phyloP scores from a whole-genome alignment of 2,329 filamentous ascomycete species.

The Passalora sequoiae region DNA sequence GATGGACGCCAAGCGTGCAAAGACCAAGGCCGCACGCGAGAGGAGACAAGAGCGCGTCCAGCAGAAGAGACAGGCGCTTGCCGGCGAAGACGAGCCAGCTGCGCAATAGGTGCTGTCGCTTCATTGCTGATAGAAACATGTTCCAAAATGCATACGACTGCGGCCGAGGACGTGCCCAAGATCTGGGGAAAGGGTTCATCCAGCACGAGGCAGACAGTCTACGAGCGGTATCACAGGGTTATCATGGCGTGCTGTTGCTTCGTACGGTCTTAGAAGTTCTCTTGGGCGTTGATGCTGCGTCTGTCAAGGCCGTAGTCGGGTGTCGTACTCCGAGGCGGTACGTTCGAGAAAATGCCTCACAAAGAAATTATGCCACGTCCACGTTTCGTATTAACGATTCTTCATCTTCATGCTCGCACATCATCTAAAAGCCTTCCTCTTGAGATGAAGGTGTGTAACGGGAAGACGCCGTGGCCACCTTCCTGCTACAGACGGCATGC shows the following conservation, averaged over 20 bases:
- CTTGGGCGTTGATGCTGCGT: slow-evolving; percentile 18
- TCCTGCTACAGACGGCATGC: no score
- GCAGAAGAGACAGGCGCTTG: slow-evolving; percentile 83
- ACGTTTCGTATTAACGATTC: neutral
- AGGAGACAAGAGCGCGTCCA: slow-evolving; percentile 87
- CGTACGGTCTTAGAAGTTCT: slow-evolving; percentile 19
- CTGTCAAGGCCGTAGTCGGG: slow-evolving; percentile 16
- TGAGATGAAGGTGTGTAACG: neutral
- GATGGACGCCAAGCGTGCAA: slow-evolving; percentile 99
- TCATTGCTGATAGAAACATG: slow-evolving; percentile 14
- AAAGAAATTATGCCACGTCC: slow-evolving; percentile 10
- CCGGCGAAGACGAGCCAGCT: slow-evolving; percentile 56
- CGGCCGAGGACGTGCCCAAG: slow-evolving; percentile 22
- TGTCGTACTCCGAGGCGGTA: slow-evolving; percentile 22
- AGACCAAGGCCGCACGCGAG: slow-evolving; percentile 99
- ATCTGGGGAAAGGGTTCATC: slow-evolving; percentile 8
- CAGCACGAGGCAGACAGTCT: slow-evolving; percentile 20
- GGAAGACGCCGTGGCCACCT: no score
- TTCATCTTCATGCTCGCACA: neutral
- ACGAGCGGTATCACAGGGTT: slow-evolving; percentile 22
- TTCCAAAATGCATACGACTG: slow-evolving; percentile 19
- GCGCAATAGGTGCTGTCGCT: slow-evolving; percentile 17
- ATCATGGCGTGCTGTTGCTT: slow-evolving; percentile 25
- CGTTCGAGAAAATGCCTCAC: slow-evolving; percentile 20
- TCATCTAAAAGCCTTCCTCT: neutral